Evolutionary conservation across 1,284 basidiomycete species (phyloP).

Genomic region (Polyporus tsugae): DNA sequence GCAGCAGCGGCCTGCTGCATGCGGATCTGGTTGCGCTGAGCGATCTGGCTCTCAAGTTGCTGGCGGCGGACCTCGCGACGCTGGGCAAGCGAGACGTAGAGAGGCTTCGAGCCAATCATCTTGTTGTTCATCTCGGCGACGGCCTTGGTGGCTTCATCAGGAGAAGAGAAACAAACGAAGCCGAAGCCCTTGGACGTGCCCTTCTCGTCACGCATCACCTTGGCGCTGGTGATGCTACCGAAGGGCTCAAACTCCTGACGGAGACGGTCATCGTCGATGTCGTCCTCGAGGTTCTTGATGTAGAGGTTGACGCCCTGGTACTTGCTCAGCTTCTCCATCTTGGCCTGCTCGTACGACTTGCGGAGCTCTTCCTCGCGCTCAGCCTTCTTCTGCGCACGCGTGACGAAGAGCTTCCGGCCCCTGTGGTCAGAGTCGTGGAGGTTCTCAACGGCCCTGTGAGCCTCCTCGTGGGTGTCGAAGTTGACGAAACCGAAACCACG

Average conservation of each 20-base stretch:
- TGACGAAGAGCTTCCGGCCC: constrained; percentile 94
- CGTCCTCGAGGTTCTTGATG: constrained; percentile 98
- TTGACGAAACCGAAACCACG: constrained; percentile 99
- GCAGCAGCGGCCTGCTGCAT: constrained; percentile 93
- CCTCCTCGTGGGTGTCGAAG: constrained; percentile 93
- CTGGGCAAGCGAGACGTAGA: constrained; percentile 99
- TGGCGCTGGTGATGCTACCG: constrained; percentile 97
- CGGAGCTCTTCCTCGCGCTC: constrained; percentile 99
- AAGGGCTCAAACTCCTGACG: constrained; percentile 96
- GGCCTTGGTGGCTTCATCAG: constrained; percentile 99
- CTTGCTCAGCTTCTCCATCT: constrained; percentile 98
- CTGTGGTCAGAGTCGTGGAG: constrained; percentile 91
- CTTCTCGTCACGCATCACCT: constrained; percentile 99
- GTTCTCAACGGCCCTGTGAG: constrained; percentile 88
- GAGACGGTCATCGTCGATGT: constrained; percentile 95
- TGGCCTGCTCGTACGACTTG: constrained; percentile 93
- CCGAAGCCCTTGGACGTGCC: constrained; percentile 95
- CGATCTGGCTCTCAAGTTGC: constrained; percentile 98
- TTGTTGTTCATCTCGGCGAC: constrained; percentile 99
- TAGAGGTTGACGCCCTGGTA: constrained; percentile 99
- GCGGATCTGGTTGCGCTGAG: constrained; percentile 94
- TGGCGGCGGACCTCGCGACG: constrained; percentile 98
- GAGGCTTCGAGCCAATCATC: constrained; percentile 98
- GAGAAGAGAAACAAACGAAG: constrained; percentile 98
- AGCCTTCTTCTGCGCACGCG: constrained; percentile 98